Evolutionary conservation across 2,329 filamentous ascomycete genomes (phyloP).

Genomic region (Venturia asperata): DNA sequence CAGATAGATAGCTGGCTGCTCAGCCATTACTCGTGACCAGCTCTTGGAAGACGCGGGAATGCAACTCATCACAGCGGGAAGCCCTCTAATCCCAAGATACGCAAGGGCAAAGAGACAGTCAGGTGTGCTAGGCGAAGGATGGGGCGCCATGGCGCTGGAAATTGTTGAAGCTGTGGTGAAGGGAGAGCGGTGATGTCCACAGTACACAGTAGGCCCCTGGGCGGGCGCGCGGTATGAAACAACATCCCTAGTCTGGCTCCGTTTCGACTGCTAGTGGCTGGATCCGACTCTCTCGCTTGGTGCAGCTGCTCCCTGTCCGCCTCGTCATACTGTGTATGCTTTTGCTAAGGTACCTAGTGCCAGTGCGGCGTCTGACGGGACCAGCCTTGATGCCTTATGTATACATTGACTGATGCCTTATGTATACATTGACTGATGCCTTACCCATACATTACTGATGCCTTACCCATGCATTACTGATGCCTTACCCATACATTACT

Average conservation of each 20-base stretch:
- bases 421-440: too few relatives aligned
- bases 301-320: not conserved
- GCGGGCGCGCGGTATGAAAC: not conserved
- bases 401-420: too few relatives aligned
- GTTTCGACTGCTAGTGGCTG: constrained; percentile 4
- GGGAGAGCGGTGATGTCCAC: not conserved
- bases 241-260: not conserved
- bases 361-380: too few relatives aligned
- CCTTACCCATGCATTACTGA: too few relatives aligned
- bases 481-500: too few relatives aligned
- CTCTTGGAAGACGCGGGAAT: not conserved
- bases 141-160: not conserved
- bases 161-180: not conserved
- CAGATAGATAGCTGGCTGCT: not conserved
- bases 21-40: not conserved
- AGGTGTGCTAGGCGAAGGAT: not conserved
- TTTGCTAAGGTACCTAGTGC: not conserved
- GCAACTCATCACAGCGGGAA: not conserved
- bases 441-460: too few relatives aligned
- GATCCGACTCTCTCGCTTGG: not conserved
- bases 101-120: not conserved
- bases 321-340: constrained; percentile 2
- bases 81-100: not conserved
- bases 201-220: not conserved
- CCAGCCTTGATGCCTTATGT: too few relatives aligned